Base-by-base conservation (phyloP, 2,329 filamentous ascomycete genomes). In the Alternaria gaisen region DNA sequence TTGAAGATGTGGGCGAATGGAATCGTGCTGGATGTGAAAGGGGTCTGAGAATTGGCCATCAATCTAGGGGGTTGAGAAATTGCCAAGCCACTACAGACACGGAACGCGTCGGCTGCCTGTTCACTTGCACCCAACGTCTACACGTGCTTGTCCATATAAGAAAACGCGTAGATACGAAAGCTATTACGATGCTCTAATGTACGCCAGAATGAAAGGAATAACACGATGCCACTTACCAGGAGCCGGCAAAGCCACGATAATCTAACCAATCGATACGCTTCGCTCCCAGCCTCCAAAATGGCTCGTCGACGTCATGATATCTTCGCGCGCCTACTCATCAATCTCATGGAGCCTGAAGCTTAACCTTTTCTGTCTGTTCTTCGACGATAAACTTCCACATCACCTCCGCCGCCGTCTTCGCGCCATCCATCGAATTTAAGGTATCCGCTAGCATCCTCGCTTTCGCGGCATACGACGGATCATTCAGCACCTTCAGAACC, bases 331-430 rank as follows among this genome's bases (percentile, higher is more conserved):
- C 44, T 20, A 38, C 11, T 32, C 22, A 5, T 14, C 11, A 53
- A 36, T 32, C 8, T 26, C 18, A 4, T 14, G 11, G 51, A 32
- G 11, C 26, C 46, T 55, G 56, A 32, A 36, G 30, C 28, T 67
- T 65, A 18, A 53, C 40, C 58, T 70, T 68, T 51, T 68, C 65
- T 0, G 50, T 50, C 36, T 63, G 57, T 30, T 68, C 67, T 32
- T 71, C 67, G 1, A 71, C 53, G 14, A 74, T 70, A 28, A 76
- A 76, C 50, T 68, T 68, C 73, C 73, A 76, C 72, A 76, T 76
- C 3, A 68, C 67, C 38, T 76, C 69, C 0, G 72, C 73, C 10
- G 72, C 71, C 11, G 63, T 72, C 47, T 66, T 67, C 9, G 73
- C 73, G 12, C 73, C 73, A 52, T 76, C 69, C 71, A 76, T 75